Evolutionary conservation across 1,139 yeast species (phyloP), one percentile per base, ranked within the genome.

Genomic region (Magnusiomyces paraingens): DNA sequence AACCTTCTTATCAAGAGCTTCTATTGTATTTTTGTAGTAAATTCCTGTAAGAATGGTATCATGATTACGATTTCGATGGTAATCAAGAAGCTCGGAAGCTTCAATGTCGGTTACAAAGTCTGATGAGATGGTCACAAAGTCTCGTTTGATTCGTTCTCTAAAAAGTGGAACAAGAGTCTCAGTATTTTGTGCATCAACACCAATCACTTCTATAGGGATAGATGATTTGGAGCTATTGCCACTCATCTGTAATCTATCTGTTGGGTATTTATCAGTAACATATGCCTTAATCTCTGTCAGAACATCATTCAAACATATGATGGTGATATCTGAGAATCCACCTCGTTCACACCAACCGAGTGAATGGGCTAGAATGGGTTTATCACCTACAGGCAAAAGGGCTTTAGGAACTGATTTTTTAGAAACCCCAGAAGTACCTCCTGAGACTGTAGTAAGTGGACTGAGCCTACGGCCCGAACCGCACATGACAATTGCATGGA

Each of bases 301-400:
- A 11, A 46, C 52, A 14, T 45, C 38, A 11, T 47, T 47, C 32
- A 50, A 50, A 41, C 56, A 57, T n/a, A 51, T 46, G n/a, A 51
- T 49, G 8, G 53, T 32, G 18, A 51, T 44, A 57, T 61, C 57
- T 10, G 60, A 58, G 55, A 70, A 70, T 26, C 59, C 61, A 1
- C 95, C 98, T 65, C 78, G 77, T 64, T 84, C 89, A 74, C 98
- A 90, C 98, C 98, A 94, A 61, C 86, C 91, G 48, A 94, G 75
- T 2, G 87, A 95, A 65, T 89, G 86, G 61, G 84, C 84, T 49
- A 94, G 74, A 87, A 93, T 83, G n/a, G 97, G 95, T 63, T 79
- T 78, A 68, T 91, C 91, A 15, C 94, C 98, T 46, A 94, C 77
- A 1, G 99, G 98, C 51, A 94, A 71, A 54, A 91, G 73, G 0